phyloP scores from a whole-genome alignment of 306 rosid genomes.

The Crotalaria pallida region DNA sequence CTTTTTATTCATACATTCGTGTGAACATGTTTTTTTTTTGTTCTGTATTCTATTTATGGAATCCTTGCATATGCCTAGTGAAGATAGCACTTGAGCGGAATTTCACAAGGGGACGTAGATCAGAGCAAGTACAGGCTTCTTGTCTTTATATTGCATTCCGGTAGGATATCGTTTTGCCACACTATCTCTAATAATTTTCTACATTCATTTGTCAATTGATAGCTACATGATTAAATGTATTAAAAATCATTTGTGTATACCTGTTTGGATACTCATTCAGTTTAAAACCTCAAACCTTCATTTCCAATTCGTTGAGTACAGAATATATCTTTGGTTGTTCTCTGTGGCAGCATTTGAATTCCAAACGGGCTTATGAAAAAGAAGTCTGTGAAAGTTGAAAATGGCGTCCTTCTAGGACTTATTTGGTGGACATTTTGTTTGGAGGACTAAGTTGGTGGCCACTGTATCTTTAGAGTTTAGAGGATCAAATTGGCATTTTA shows the following conservation, averaged over 20 bases:
- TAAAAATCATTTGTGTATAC: not conserved
- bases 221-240: not conserved
- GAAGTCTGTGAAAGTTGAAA: no score
- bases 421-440: no score
- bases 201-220: not conserved
- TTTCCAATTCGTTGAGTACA: not conserved
- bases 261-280: not conserved
- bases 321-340: not conserved
- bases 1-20: not conserved
- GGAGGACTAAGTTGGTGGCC: no score
- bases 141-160: slow-evolving; percentile 87
- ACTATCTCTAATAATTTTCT: not conserved
- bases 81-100: slow-evolving; percentile 73
- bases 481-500: no score
- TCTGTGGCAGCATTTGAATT: not conserved
- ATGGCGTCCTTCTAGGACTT: no score
- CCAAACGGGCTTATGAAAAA: not conserved
- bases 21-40: not conserved
- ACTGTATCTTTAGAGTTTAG: no score
- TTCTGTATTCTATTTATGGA: not conserved
- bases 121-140: slow-evolving; percentile 69
- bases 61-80: slow-evolving; percentile 21
- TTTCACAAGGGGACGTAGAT: slow-evolving; percentile 72
- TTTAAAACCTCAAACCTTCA: not conserved
- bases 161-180: slow-evolving; percentile 26